A percentile compares a stretch with the other conserved stretches of the same genome.
Conservation (phyloP, 257 asterid genomes). For the Petunia axillaris region DNA sequence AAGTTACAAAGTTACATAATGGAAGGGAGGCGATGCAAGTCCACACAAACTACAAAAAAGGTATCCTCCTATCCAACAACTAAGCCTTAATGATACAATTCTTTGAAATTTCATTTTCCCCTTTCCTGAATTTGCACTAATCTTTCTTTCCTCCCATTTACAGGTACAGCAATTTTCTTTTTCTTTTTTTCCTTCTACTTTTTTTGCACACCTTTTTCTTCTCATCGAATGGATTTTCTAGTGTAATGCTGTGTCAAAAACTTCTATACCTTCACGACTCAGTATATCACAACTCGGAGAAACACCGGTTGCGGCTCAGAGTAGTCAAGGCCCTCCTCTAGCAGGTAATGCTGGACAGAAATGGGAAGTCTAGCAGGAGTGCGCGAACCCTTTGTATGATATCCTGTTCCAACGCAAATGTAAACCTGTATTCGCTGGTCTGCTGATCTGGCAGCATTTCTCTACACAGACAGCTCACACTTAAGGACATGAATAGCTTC, state of each 20-base stretch:
- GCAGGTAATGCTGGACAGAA: slow-evolving; percentile 88
- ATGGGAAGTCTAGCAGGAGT: slow-evolving; percentile 90
- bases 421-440: slow-evolving; percentile 77
- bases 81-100: slow-evolving; percentile 50
- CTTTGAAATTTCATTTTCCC: background rate
- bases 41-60: slow-evolving; percentile 55
- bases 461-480: slow-evolving; percentile 77
- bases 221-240: slow-evolving; percentile 28
- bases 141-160: slow-evolving; percentile 29
- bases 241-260: slow-evolving; percentile 39
- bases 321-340: slow-evolving; percentile 87
- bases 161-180: slow-evolving; percentile 30
- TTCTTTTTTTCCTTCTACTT: background rate
- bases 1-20: slow-evolving; percentile 41
- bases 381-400: slow-evolving; percentile 88
- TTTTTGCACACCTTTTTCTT: background rate
- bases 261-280: slow-evolving; percentile 51
- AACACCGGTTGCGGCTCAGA: slow-evolving; percentile 96
- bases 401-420: slow-evolving; percentile 97
- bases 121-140: slow-evolving; percentile 37
- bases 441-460: slow-evolving; percentile 80
- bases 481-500: slow-evolving; percentile 93
- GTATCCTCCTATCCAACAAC: slow-evolving; percentile 46
- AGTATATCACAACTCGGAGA: slow-evolving; percentile 70
- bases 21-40: slow-evolving; percentile 33